Evolutionary conservation across 768 basidiomycete genomes (phyloP), one percentile per base, ranked within the genome.

Genomic region (Boletus vinaceobasis): DNA sequence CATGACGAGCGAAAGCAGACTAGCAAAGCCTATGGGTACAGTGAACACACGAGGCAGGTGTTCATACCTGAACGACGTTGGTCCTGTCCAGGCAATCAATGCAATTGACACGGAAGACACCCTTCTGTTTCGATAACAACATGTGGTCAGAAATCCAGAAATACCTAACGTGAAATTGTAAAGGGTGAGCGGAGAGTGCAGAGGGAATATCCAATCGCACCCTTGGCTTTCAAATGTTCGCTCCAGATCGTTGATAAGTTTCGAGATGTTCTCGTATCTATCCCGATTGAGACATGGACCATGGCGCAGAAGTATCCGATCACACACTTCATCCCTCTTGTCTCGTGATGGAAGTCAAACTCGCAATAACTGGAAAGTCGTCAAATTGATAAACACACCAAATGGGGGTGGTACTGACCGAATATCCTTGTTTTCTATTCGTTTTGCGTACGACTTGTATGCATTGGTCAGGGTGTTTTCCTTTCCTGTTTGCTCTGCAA

Each of bases 11-110:
- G 64, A 99, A 90, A 0, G 96, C 96, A 21, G 93, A 96, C 87
- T 97, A 67, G 40, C 36, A 47, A 39, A 54, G 23, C 23, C 56
- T 9, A 35, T 64, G 53, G 53, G 43, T 48, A 39, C 26, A 48
- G 44, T 9, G 21, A 42, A 26, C 48, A 51, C 21, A 49, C 19
- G 23, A 33, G 38, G 13, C 21, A 44, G 13, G 43, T 14, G 19
- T 13, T 43, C 76, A 47, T 61, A 86, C 92, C 79, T 93, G 87
- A 9, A 97, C 91, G 23, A 97, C 95, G 66, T 96, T 97, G 14
- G 96, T 98, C 48, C 96, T 77, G 66, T 98, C 96, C 39, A 98
- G 74, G 63, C 94, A 96, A 66, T 98, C 96, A 43, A 98, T 95
- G 67, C 96, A 98, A 65, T 96, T 98, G 23, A 93, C 82, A 4